These are phyloP conservation scores for Calonectria crousiana DNA, from an alignment of 2,329 filamentous ascomycete genomes.

Conservation along the genomic window DNA sequence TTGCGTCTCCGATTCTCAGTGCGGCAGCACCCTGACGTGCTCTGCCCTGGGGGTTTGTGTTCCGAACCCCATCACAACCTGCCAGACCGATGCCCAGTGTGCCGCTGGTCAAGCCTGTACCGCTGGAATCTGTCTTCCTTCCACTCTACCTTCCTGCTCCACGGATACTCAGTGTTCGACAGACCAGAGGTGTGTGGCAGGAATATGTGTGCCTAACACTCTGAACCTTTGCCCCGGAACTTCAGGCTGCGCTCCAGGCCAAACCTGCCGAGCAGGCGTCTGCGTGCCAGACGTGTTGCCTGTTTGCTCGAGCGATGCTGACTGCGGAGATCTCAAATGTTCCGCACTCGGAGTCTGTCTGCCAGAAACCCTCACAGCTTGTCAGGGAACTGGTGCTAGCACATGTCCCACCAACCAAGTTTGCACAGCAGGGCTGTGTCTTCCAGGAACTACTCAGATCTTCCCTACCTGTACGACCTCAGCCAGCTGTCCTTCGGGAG, in stretches of 20 bases:
- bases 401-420: neutral
- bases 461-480: neutral
- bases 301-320: neutral
- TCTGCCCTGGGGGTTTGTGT: constrained; percentile 6
- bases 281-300: constrained; percentile 4
- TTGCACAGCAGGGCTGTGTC: constrained; percentile 6
- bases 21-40: neutral
- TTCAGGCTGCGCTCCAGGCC: neutral
- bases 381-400: neutral
- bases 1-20: constrained; percentile 1
- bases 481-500: neutral
- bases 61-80: neutral
- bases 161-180: neutral
- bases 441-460: neutral
- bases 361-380: neutral
- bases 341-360: constrained; percentile 17
- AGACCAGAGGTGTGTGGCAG: neutral
- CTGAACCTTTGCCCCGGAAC: neutral
- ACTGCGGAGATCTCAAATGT: constrained; percentile 5
- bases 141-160: neutral
- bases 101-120: neutral
- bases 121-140: constrained; percentile 8
- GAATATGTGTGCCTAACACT: neutral
- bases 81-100: neutral
- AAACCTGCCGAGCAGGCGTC: constrained; percentile 4